Evolutionary conservation across 805 yeast species (phyloP).

Genomic region (Groenewaldozyma salmanticensis): DNA sequence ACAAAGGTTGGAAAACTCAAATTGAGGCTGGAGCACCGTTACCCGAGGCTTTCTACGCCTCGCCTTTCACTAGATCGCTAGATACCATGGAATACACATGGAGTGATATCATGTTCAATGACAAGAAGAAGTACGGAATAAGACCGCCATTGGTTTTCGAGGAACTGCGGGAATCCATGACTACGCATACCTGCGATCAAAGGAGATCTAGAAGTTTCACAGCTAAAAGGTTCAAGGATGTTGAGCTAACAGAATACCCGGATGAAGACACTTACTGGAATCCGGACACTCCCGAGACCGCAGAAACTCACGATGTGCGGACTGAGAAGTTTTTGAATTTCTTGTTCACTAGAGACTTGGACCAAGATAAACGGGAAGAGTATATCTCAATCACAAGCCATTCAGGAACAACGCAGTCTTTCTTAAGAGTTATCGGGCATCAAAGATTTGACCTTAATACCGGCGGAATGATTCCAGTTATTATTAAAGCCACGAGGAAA

Average conservation of each 20-base stretch:
- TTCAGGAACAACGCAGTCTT: constrained; percentile 41
- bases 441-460: constrained; percentile 40
- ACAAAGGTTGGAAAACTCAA: constrained; percentile 33
- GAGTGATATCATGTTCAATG: constrained; percentile 26
- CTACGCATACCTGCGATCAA: constrained; percentile 43
- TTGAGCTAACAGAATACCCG: constrained; percentile 36
- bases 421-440: constrained; percentile 39
- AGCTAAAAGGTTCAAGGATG: constrained; percentile 32
- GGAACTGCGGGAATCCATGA: constrained; percentile 39
- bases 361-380: constrained; percentile 14
- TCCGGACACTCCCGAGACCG: constrained; percentile 37
- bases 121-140: constrained; percentile 3
- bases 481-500: constrained; percentile 26
- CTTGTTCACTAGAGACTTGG: constrained; percentile 24
- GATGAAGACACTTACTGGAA: constrained; percentile 34
- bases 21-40: constrained; percentile 23
- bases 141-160: constrained; percentile 35
- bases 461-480: constrained; percentile 49
- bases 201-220: constrained; percentile 31
- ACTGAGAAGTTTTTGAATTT: constrained; percentile 40
- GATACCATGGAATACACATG: constrained; percentile 43
- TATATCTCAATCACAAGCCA: constrained; percentile 39
- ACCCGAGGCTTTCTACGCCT: constrained; percentile 36
- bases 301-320: constrained; percentile 34
- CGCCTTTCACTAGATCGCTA: constrained; percentile 44